These are phyloP conservation scores for Trichoderma virens DNA, from an alignment of 495 filamentous ascomycete genomes.

Conservation along the genomic window DNA sequence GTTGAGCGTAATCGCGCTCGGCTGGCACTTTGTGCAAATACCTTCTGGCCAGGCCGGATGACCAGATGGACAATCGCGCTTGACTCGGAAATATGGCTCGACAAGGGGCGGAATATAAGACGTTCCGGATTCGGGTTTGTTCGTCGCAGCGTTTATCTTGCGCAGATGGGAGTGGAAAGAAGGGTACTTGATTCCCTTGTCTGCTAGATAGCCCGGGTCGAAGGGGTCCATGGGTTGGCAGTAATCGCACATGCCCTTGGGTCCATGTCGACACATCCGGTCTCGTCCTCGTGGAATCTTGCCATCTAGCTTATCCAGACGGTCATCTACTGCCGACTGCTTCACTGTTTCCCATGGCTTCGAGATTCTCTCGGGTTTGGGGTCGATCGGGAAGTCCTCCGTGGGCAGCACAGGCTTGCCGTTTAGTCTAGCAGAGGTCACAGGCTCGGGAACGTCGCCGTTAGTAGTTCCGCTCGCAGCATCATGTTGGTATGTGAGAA, in stretches of 20 bases:
- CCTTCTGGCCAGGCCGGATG: conserved; percentile 92
- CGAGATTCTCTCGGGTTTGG: conserved; percentile 56
- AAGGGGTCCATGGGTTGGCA: conserved; percentile 98
- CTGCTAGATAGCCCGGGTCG: conserved; percentile 72
- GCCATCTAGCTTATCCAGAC: conserved; percentile 81
- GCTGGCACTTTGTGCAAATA: conserved; percentile 99
- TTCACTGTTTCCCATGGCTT: conserved; percentile 90
- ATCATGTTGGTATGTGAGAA: conserved; percentile 62
- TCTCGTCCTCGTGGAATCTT: conserved; percentile 78
- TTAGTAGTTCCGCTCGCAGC: conserved; percentile 16
- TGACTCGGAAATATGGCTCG: conserved; percentile 90
- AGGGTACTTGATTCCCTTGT: conserved; percentile 97
- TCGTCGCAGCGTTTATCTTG: conserved; percentile 91
- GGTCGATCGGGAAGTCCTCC: conserved; percentile 56
- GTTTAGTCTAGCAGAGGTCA: conserved; percentile 54
- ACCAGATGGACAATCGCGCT: conserved; percentile 80
- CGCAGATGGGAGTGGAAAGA: conserved; percentile 93
- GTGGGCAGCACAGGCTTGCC: conserved; percentile 66
- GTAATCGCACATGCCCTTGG: conserved; percentile 98
- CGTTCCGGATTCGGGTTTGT: conserved; percentile 81
- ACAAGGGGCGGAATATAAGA: conserved; percentile 95
- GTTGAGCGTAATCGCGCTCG: conserved; percentile 91
- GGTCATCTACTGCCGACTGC: conserved; percentile 79
- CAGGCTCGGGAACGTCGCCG: conserved; percentile 20
- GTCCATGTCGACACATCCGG: conserved; percentile 85